Conservation (phyloP, 164 flowering plant genomes). For the Vitis rupestris region DNA sequence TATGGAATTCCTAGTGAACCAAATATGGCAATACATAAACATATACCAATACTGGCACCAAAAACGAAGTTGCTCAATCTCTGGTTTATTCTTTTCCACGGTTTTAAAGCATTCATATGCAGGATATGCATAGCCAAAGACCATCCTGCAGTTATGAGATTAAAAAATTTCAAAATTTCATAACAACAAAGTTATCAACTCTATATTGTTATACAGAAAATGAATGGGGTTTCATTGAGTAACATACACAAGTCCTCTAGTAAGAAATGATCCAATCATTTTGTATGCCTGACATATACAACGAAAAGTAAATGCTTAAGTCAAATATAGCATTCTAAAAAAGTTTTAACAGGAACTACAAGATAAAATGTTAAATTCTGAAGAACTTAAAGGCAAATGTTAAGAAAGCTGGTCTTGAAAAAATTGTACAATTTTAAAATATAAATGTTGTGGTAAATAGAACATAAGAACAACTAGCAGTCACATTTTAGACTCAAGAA, state of each 20-base stretch:
- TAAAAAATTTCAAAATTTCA: background rate
- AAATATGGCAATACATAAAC: background rate
- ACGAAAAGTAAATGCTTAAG: background rate
- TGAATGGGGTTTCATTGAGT: constrained; percentile 1
- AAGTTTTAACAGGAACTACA: too few relatives aligned
- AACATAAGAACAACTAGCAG: too few relatives aligned
- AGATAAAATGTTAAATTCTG: too few relatives aligned
- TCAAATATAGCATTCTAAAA: constrained; percentile 3
- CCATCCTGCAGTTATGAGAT: constrained; percentile 58
- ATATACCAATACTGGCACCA: constrained; percentile 98
- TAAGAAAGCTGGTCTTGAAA: too few relatives aligned
- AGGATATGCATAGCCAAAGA: constrained; percentile 95
- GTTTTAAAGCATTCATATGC: constrained; percentile 93
- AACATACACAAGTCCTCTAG: constrained; percentile 89
- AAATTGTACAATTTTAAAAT: too few relatives aligned
- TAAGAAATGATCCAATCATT: constrained; percentile 89
- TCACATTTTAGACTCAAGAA: too few relatives aligned
- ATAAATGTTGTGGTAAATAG: too few relatives aligned
- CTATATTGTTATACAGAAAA: background rate
- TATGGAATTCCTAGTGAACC: background rate
- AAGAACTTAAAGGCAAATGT: too few relatives aligned
- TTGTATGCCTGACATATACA: constrained; percentile 30
- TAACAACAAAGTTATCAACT: background rate
- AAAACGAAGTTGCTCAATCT: constrained; percentile 88
- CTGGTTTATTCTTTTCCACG: constrained; percentile 88